A percentile compares a stretch with the other conserved stretches of the same genome.
These are phyloP conservation scores for Tilletia caries DNA, from an alignment of 1,284 basidiomycete species.

Conservation along the genomic window DNA sequence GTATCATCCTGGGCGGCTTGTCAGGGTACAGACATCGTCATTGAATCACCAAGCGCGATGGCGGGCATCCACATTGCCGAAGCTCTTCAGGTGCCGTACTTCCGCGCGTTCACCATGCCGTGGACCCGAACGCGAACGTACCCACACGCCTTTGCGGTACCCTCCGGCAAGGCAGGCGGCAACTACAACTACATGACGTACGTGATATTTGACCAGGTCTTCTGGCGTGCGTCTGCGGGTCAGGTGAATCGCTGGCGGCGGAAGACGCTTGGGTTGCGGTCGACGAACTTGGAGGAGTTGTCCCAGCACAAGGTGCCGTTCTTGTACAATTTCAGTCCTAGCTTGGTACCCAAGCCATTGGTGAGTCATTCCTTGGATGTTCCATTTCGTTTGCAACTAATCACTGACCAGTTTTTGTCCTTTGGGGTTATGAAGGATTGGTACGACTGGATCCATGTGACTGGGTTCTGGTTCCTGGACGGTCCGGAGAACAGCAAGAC, in stretches of 20 bases:
- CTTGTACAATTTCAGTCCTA: constrained; percentile 92
- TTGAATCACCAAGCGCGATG: constrained; percentile 95
- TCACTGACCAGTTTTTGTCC: too few relatives aligned
- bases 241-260: constrained; percentile 93
- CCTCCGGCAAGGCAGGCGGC: constrained; percentile 80
- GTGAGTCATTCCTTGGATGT: too few relatives aligned
- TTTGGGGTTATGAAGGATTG: constrained; percentile 73
- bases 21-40: constrained; percentile 83
- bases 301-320: constrained; percentile 95
- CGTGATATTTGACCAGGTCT: constrained; percentile 94
- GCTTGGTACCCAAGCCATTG: constrained; percentile 63
- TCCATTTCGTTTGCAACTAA: background rate
- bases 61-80: constrained; percentile 98
- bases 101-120: constrained; percentile 79
- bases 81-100: constrained; percentile 86
- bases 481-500: constrained; percentile 77
- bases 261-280: constrained; percentile 69
- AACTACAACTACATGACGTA: constrained; percentile 97
- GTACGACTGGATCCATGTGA: constrained; percentile 96
- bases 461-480: constrained; percentile 58
- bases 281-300: constrained; percentile 85
- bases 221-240: constrained; percentile 81
- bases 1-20: constrained; percentile 93
- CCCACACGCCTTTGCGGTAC: constrained; percentile 95
- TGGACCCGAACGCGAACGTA: constrained; percentile 79